A percentile compares a stretch with the other conserved stretches of the same genome.
Evolutionary conservation across 2,329 filamentous ascomycete genomes (phyloP).

Genomic region (Leptographium wingfieldii): DNA sequence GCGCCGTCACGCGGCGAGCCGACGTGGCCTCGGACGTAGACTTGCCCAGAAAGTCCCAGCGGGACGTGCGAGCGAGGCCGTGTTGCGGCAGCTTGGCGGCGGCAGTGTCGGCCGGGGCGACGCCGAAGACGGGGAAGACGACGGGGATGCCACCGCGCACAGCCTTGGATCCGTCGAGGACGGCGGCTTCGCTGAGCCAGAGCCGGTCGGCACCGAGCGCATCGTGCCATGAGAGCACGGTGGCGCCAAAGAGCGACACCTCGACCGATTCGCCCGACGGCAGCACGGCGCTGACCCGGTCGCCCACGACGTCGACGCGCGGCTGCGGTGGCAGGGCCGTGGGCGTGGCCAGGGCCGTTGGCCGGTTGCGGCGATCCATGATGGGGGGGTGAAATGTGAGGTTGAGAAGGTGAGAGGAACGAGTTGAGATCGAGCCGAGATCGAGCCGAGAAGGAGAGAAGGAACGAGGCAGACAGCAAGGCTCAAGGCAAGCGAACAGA

Average conservation of each 20-base stretch:
- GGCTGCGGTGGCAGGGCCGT: conserved; percentile 63
- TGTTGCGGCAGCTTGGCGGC: conserved; percentile 78
- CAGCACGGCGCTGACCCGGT: conserved; percentile 63
- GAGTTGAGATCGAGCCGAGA: background rate
- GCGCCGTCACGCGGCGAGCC: background rate
- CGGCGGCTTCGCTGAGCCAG: conserved; percentile 69
- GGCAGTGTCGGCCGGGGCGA: conserved; percentile 55
- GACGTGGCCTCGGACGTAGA: conserved; percentile 19
- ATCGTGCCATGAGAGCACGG: conserved; percentile 87
- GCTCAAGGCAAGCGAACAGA: background rate
- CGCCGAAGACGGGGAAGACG: conserved; percentile 92
- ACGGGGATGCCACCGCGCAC: conserved; percentile 86
- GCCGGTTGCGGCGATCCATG: conserved; percentile 74
- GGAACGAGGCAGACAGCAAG: background rate
- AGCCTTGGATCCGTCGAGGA: conserved; percentile 75
- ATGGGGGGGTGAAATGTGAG: background rate
- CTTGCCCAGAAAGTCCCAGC: conserved; percentile 92
- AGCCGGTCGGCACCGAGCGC: conserved; percentile 64
- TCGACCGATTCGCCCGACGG: conserved; percentile 79
- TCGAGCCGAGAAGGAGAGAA: too few relatives aligned
- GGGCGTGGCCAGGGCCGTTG: conserved; percentile 60
- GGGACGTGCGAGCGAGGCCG: conserved; percentile 80
- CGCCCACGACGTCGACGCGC: conserved; percentile 60
- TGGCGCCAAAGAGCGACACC: conserved; percentile 82
- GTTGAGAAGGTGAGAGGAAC: background rate